These are phyloP conservation scores for Phytophthora chlamydospora DNA, from an alignment of 352 stramenopile species.

Conservation along the genomic window DNA sequence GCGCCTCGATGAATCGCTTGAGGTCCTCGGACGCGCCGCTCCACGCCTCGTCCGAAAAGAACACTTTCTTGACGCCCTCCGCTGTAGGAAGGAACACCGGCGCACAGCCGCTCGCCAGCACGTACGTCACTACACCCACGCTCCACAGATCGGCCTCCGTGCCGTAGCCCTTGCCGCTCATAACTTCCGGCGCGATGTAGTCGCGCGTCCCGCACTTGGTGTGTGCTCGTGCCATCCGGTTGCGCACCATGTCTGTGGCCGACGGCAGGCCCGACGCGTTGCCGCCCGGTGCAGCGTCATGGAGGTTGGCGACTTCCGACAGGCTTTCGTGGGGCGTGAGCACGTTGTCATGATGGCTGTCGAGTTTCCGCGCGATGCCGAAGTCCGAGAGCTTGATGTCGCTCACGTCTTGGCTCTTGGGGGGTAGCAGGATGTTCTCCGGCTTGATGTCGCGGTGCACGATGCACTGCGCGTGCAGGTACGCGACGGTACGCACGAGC, in stretches of 20 bases:
- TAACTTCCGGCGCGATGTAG: constrained; percentile 86
- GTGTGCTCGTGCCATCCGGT: constrained; percentile 72
- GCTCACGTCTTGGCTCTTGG: constrained; percentile 57
- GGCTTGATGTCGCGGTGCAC: constrained; percentile 89
- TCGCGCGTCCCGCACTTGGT: constrained; percentile 87
- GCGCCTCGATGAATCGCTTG: constrained; percentile 74
- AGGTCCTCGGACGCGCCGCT: constrained; percentile 55
- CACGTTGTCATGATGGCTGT: constrained; percentile 55
- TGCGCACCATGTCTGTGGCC: constrained; percentile 48
- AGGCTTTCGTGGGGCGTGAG: constrained; percentile 79
- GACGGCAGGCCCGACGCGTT: constrained; percentile 21
- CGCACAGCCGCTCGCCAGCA: constrained; percentile 85
- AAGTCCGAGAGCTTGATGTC: constrained; percentile 88
- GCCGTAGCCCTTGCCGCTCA: constrained; percentile 93
- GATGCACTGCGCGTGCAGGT: constrained; percentile 84
- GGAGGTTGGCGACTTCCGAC: constrained; percentile 65
- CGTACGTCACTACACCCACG: constrained; percentile 92
- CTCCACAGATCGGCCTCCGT: constrained; percentile 95
- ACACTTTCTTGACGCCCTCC: constrained; percentile 74
- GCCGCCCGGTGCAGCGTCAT: constrained; percentile 34
- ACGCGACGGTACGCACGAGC: constrained; percentile 81
- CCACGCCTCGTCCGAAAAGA: constrained; percentile 80
- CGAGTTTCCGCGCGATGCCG: constrained; percentile 78
- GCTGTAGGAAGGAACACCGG: constrained; percentile 70
- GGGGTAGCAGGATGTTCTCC: constrained; percentile 80